These are phyloP conservation scores for Proliferodiscus dingleyae DNA, from an alignment of 2,329 filamentous ascomycete genomes.

Conservation along the genomic window DNA sequence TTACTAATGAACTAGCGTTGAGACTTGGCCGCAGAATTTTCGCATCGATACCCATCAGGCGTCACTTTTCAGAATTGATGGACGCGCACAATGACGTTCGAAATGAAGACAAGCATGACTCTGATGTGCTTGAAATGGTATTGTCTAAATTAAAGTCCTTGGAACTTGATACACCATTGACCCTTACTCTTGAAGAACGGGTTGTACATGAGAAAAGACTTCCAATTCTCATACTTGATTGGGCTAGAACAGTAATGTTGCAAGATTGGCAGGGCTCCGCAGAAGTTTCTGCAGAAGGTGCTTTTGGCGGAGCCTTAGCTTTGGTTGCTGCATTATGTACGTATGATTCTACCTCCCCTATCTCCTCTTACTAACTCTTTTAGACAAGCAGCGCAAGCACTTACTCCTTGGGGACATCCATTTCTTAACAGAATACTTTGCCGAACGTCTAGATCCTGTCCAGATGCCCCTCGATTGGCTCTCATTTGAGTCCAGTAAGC, in stretches of 20 bases:
- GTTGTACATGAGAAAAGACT: slow-evolving; percentile 52
- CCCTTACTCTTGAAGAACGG: slow-evolving; percentile 48
- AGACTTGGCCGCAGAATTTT: slow-evolving; percentile 55
- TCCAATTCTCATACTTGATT: slow-evolving; percentile 59
- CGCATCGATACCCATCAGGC: slow-evolving; percentile 43
- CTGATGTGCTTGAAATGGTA: slow-evolving; percentile 23
- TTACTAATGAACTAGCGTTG: slow-evolving; percentile 55
- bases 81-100: slow-evolving; percentile 24
- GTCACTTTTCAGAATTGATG: slow-evolving; percentile 27
- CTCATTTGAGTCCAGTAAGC: slow-evolving; percentile 54
- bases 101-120: slow-evolving; percentile 17
- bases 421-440: slow-evolving; percentile 71
- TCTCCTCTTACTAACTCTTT: slow-evolving; percentile 9
- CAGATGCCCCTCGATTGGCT: slow-evolving; percentile 71
- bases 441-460: slow-evolving; percentile 69
- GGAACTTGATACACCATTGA: slow-evolving; percentile 33
- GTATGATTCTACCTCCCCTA: slow-evolving; percentile 29
- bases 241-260: slow-evolving; percentile 69
- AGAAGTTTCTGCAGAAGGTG: slow-evolving; percentile 62
- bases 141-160: slow-evolving; percentile 40
- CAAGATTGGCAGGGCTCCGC: slow-evolving; percentile 76
- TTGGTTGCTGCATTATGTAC: slow-evolving; percentile 69
- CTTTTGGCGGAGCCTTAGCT: slow-evolving; percentile 72
- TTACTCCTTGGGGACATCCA: slow-evolving; percentile 63
- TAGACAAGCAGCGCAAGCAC: slow-evolving; percentile 57